phyloP scores from a whole-genome alignment of 495 filamentous ascomycete genomes.

The Penicillium cinerascens region DNA sequence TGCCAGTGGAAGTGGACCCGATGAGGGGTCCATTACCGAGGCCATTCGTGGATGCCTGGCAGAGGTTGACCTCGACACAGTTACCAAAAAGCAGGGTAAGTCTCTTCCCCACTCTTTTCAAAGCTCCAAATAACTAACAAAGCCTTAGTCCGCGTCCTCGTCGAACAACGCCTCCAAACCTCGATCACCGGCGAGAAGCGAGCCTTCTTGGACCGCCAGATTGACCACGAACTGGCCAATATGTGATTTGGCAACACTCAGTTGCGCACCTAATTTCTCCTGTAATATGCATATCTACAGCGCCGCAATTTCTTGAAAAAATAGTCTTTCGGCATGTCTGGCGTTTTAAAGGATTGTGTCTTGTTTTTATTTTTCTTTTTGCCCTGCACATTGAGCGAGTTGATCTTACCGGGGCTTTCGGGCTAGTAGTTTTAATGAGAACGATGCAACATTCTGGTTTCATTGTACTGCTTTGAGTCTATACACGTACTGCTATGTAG shows the following conservation, averaged over 20 bases:
- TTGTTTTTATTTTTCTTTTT: constrained; percentile 4
- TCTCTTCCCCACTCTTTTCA: neutral
- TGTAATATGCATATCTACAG: constrained; percentile 24
- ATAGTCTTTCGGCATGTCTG: constrained; percentile 28
- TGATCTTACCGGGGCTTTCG: constrained; percentile 4
- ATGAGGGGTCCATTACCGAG: constrained; percentile 70
- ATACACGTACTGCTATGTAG: no score
- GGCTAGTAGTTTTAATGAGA: constrained; percentile 8
- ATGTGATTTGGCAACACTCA: constrained; percentile 56
- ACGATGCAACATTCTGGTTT: neutral
- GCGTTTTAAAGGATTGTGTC: constrained; percentile 17
- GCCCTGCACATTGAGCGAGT: constrained; percentile 21
- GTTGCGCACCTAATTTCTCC: neutral
- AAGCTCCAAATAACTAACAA: constrained; percentile 14
- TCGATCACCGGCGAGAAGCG: constrained; percentile 78
- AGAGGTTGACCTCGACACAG: constrained; percentile 91
- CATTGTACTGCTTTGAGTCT: no score
- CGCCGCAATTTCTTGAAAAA: constrained; percentile 9
- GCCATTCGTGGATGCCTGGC: constrained; percentile 75
- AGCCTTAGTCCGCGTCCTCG: constrained; percentile 67
- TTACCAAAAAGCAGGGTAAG: constrained; percentile 93
- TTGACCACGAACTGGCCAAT: constrained; percentile 89
- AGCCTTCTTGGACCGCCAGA: constrained; percentile 81
- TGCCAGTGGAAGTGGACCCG: constrained; percentile 55
- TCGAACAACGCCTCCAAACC: constrained; percentile 88